Base-by-base conservation (phyloP, 805 yeast genomes). In the Myxozyma sirexii region DNA sequence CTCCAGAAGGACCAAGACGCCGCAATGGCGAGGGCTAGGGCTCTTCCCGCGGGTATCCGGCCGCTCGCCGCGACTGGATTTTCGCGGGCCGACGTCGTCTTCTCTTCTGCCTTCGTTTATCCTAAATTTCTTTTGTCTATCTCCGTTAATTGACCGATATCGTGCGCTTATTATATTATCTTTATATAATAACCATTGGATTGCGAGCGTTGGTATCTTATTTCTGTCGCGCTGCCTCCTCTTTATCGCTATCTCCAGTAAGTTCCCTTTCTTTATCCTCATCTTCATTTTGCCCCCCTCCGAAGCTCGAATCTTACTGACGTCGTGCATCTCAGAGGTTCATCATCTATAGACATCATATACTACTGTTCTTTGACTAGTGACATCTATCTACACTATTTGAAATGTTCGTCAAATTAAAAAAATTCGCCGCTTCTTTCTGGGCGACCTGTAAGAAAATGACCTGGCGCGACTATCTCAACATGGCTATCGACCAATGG, bases 401-500 rank as follows among this genome's bases (percentile, higher is more conserved):
- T 13, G 23, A 45, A n/a, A 48, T 48, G 53, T 33, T 53, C 37
- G 24, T 31, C 31, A 53, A 53, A 21, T 15, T 26, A 17, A 39
- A 50, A 44, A 23, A 46, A 12, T 37, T 17, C 24, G 26, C 26
- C 8, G 38, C 54, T 10, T 39, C 46, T 24, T 50, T 50, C 26
- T 50, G 54, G 54, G 44, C 59, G 12, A 45, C 27, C 5, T 41
- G 52, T 26, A 58, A 58, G 57, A 31, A 35, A 10, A 21, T 57
- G 23, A 62, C 65, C 19, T 44, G 42, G 51, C 50, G 51, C 19
- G 60, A 62, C 21, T 17, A 54, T 21, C 38, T 53, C 12, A 38
- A 44, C 26, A 53, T 63, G 53, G 53, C 46, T 2, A 27, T 60
- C 21, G 57, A 54, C 58, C 63, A 63, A 87, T 91, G 97, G 97